phyloP scores from a whole-genome alignment of 1,284 basidiomycete species.

The Vanrija pseudolonga region DNA sequence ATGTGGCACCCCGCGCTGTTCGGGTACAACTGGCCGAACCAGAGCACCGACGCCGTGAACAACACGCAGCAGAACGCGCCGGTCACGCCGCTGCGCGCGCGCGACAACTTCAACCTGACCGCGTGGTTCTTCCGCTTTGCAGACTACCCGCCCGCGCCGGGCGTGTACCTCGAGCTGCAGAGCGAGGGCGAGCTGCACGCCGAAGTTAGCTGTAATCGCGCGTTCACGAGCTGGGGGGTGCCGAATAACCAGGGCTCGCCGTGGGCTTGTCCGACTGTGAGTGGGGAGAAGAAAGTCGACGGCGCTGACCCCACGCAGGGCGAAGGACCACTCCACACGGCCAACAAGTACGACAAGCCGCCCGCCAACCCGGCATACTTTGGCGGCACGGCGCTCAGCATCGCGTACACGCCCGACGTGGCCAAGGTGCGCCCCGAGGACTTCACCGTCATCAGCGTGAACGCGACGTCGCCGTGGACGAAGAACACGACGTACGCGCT shows the following conservation, averaged over 20 bases:
- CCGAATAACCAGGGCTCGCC: no score
- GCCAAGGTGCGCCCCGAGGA: conserved; percentile 58
- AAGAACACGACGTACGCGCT: conserved; percentile 5
- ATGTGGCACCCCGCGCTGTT: background rate
- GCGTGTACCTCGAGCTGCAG: conserved; percentile 6
- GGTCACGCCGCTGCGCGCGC: background rate
- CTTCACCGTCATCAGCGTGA: conserved; percentile 66
- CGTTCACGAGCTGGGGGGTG: no score
- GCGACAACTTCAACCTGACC: background rate
- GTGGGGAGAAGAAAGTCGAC: no score
- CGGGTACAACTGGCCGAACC: background rate
- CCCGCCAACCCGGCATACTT: conserved; percentile 21
- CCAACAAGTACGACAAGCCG: conserved; percentile 39
- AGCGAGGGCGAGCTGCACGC: background rate
- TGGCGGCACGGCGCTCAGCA: conserved; percentile 23
- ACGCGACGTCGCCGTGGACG: conserved; percentile 51
- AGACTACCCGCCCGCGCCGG: background rate
- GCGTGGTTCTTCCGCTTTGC: background rate
- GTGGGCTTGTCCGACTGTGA: no score
- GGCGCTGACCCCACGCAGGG: no score
- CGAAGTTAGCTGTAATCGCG: conserved; percentile 13
- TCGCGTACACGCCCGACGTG: conserved; percentile 11
- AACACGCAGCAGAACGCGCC: background rate
- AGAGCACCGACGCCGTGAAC: background rate
- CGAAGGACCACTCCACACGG: background rate